Percentiles rank a stretch among this genome's conserved stretches.
These are phyloP conservation scores for Phoenix roebelenii DNA, from an alignment of 176 grass and related monocot genomes.

Conservation along the genomic window DNA sequence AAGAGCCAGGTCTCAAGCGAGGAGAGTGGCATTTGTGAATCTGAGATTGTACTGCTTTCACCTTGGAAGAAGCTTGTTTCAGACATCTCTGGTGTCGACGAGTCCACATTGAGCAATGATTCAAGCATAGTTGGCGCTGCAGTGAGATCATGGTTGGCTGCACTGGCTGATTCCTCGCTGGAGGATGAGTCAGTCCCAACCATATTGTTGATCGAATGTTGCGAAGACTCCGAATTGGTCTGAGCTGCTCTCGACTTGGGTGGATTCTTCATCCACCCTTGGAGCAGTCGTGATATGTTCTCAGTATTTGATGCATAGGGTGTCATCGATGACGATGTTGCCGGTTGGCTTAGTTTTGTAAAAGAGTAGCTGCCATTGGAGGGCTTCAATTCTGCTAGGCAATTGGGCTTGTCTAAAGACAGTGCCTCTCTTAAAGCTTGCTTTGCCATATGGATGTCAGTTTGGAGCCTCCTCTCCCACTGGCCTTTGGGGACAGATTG, in stretches of 20 bases:
- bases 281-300: constrained; percentile 76
- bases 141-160: background rate
- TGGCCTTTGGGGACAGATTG: constrained; percentile 46
- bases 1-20: constrained; percentile 88
- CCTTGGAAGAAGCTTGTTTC: constrained; percentile 9
- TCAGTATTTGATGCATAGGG: constrained; percentile 82
- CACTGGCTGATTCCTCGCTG: constrained; percentile 14
- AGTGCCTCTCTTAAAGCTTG: constrained; percentile 82
- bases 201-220: constrained; percentile 23
- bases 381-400: background rate
- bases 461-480: constrained; percentile 85
- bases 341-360: background rate
- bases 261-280: constrained; percentile 55
- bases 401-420: constrained; percentile 36
- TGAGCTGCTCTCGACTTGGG: constrained; percentile 4
- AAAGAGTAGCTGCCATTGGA: background rate
- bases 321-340: constrained; percentile 7
- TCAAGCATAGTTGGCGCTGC: background rate
- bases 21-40: constrained; percentile 36
- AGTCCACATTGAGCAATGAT: constrained; percentile 10
- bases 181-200: constrained; percentile 32
- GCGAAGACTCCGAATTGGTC: constrained; percentile 5
- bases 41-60: background rate
- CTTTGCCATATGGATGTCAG: constrained; percentile 84
- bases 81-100: constrained; percentile 27